Evolutionary conservation across 2,329 filamentous ascomycete genomes (phyloP), one percentile per base, ranked within the genome.

Genomic region (Aspergillus calidoustus): DNA sequence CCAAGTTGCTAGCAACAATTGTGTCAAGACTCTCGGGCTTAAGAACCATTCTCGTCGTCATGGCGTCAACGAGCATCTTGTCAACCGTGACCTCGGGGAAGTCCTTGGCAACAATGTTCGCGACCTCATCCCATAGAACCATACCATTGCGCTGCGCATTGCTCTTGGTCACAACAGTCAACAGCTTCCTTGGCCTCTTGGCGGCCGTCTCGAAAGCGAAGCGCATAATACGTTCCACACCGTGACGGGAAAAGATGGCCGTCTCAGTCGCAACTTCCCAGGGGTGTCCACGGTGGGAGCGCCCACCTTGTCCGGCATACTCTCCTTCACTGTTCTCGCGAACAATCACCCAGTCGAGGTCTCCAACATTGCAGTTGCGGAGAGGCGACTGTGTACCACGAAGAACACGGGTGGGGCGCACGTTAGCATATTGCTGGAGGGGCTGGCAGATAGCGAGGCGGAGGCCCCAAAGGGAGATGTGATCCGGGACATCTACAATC

Each of bases 321-420:
- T 89, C 87, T 56, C 87, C 87, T 66, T 89, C 87, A 28, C 84
- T 87, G 74, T 89, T 89, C 75, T 89, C 88, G 25, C 87, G 85
- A 46, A 89, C 77, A 57, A 89, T 88, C 9, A 89, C 85, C 86
- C 87, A 89, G 74, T 89, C 85, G 0, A 89, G 82, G 54, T 89
- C 86, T 0, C 86, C 86, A 0, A 83, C 80, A 74, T 66, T 80
- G 77, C 60, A 84, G 76, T 59, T 81, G 79, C 59, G 81, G 70
- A 90, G 77, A 0, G 87, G 87, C 6, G 84, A 87, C 47, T 80
- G 75, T 0, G 87, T 86, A 7, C 87, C 87, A 0, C 82, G 83
- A 70, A 90, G 82, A 34, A 89, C 83, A 19, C 84, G 83, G 2
- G 86, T 88, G 0, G 88, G 89, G 0, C 89, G 83, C 0, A 91